phyloP scores from a whole-genome alignment of 169 alveolate genomes.

The Plasmodium falciparum region DNA sequence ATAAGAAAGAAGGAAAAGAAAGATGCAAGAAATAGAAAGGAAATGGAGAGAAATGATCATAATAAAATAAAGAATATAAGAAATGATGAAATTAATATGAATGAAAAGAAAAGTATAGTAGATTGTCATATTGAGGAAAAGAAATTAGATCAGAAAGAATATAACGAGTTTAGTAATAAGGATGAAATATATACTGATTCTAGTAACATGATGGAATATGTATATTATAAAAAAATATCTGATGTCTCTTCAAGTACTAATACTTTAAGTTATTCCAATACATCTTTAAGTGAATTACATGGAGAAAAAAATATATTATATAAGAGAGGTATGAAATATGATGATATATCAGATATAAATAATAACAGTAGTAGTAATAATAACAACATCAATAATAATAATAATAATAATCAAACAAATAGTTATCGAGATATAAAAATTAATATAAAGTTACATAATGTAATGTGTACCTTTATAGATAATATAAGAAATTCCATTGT shows the following conservation, averaged over 20 bases:
- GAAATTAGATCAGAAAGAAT: background rate
- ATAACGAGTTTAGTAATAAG: too few species aligned
- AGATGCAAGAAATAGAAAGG: background rate
- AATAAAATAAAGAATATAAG: background rate
- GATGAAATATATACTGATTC: conserved; percentile 22
- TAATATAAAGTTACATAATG: conserved; percentile 82
- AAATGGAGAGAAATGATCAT: conserved; percentile 8
- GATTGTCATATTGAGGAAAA: background rate
- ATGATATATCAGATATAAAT: conserved; percentile 5
- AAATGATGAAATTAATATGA: background rate
- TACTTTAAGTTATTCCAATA: conserved; percentile 16
- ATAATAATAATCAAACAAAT: conserved; percentile 20
- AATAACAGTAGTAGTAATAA: too few species aligned
- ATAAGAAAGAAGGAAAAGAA: conserved; percentile 3
- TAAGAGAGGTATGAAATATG: background rate
- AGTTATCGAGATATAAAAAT: conserved; percentile 78
- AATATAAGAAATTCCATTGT: conserved; percentile 86
- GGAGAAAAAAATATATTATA: background rate
- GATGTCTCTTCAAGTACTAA: conserved; percentile 19
- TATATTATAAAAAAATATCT: conserved; percentile 14
- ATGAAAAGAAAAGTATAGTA: background rate
- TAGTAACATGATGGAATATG: conserved; percentile 27
- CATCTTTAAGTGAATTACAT: conserved; percentile 28
- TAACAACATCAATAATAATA: background rate
- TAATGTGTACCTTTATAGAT: conserved; percentile 85